phyloP scores from a whole-genome alignment of 2,329 filamentous ascomycete species.

The Seiridium cupressi region DNA sequence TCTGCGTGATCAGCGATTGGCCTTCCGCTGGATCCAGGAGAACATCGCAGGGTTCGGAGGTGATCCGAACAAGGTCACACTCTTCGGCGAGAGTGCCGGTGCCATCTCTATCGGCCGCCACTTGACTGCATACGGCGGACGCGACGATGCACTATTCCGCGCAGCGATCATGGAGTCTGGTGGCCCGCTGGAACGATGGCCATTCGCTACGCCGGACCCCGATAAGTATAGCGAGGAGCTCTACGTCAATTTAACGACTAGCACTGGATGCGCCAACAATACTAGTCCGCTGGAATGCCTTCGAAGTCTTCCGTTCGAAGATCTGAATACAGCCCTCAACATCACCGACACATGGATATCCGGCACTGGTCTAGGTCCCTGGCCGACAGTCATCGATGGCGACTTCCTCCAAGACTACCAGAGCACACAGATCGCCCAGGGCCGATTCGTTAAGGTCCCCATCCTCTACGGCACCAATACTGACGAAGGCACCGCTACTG shows the following conservation, averaged over 20 bases:
- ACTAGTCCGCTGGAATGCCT: constrained; percentile 35
- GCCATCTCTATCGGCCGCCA: constrained; percentile 43
- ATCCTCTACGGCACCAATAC: constrained; percentile 46
- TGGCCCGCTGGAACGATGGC: constrained; percentile 26
- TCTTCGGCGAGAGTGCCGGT: constrained; percentile 48
- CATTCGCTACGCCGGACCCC: background rate
- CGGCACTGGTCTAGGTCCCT: constrained; percentile 26
- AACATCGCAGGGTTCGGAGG: constrained; percentile 52
- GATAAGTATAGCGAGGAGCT: constrained; percentile 14
- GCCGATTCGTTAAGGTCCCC: constrained; percentile 41
- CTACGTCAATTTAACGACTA: constrained; percentile 27
- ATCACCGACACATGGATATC: constrained; percentile 22
- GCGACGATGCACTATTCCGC: constrained; percentile 53
- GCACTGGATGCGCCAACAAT: constrained; percentile 20
- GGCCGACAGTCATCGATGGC: constrained; percentile 44
- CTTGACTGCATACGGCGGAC: constrained; percentile 52
- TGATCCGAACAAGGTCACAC: constrained; percentile 40
- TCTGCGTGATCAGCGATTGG: constrained; percentile 47
- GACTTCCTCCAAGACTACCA: constrained; percentile 46
- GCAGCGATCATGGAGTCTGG: constrained; percentile 54
- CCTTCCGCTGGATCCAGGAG: constrained; percentile 49
- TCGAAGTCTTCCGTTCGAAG: constrained; percentile 26
- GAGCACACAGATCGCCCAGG: constrained; percentile 38
- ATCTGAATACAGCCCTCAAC: constrained; percentile 32
- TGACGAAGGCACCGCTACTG: constrained; percentile 45